Evolutionary conservation across 1,139 yeast genomes (phyloP).

Genomic region (Suhomyces choctaworum): DNA sequence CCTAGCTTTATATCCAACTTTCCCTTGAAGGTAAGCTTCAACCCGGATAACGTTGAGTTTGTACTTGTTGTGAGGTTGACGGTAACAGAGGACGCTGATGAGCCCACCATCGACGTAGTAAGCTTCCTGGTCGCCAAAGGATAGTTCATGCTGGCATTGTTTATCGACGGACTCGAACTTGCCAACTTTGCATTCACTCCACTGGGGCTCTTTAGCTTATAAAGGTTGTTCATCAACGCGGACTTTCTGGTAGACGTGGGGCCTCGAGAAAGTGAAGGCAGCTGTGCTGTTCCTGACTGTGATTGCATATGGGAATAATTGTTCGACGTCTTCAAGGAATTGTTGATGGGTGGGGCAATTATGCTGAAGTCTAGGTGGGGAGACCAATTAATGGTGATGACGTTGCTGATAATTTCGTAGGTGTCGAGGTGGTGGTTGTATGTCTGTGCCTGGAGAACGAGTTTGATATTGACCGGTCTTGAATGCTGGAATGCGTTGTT

Average conservation of each 20-base stretch:
- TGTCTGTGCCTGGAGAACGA: conserved; percentile 31
- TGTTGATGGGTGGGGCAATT: conserved; percentile 47
- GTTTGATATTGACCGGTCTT: conserved; percentile 36
- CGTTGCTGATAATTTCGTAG: conserved; percentile 24
- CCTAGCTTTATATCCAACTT: conserved; percentile 62
- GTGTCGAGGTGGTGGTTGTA: conserved; percentile 10
- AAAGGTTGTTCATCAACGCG: conserved; percentile 21
- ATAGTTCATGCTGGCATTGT: conserved; percentile 1
- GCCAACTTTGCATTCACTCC: conserved; percentile 5
- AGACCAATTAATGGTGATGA: conserved; percentile 58
- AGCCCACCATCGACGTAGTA: conserved; percentile 18
- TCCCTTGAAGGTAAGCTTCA: conserved; percentile 65
- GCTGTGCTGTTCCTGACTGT: conserved; percentile 15
- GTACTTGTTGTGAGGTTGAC: conserved; percentile 40
- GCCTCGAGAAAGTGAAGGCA: conserved; percentile 4
- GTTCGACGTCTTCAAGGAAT: conserved; percentile 33
- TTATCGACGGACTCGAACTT: conserved; percentile 6
- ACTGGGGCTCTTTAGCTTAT: conserved; percentile 19
- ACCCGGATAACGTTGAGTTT: conserved; percentile 43
- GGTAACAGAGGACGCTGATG: conserved; percentile 41
- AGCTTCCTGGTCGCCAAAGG: conserved; percentile 5
- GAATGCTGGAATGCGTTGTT: conserved; percentile 18
- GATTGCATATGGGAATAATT: conserved; percentile 26
- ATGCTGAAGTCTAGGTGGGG: conserved; percentile 61
- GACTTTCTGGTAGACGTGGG: conserved; percentile 19